A percentile compares a stretch with the other conserved stretches of the same genome.
Conservation (phyloP, 163 green algal genomes). For the Scenedesmus sp. region DNA sequence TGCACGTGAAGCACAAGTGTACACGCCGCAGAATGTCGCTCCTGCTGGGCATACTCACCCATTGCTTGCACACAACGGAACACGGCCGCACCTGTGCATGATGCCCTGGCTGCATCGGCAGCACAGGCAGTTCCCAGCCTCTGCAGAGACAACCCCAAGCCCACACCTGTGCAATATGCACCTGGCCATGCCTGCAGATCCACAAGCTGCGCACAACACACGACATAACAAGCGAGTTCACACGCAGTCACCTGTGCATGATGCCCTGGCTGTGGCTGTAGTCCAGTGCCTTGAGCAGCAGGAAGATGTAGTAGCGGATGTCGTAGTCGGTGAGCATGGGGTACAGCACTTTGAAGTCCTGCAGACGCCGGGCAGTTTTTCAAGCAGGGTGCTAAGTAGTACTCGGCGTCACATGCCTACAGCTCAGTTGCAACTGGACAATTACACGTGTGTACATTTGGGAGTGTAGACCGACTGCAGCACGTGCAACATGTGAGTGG, state of each 20-base stretch:
- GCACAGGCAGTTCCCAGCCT: background rate
- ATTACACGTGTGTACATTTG: too few relatives aligned
- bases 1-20: too few relatives aligned
- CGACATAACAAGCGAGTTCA: background rate
- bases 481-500: too few relatives aligned
- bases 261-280: slow-evolving; percentile 63
- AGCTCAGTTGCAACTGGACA: too few relatives aligned
- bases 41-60: too few relatives aligned
- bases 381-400: too few relatives aligned
- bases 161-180: slow-evolving; percentile 64
- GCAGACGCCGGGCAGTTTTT: slow-evolving; percentile 63
- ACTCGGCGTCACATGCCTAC: too few relatives aligned
- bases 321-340: slow-evolving; percentile 97
- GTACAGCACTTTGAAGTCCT: slow-evolving; percentile 97
- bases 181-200: background rate
- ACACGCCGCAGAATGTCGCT: too few relatives aligned
- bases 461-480: too few relatives aligned
- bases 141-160: background rate
- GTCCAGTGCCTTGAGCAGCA: slow-evolving; percentile 95
- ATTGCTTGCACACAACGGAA: too few relatives aligned
- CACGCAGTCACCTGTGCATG: slow-evolving; percentile 57
- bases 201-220: background rate
- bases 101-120: slow-evolving; percentile 51
- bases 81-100: slow-evolving; percentile 60
- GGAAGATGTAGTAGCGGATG: slow-evolving; percentile 99